Evolutionary conservation across 768 basidiomycete species (phyloP).

Genomic region (Punctularia strigosozonata): DNA sequence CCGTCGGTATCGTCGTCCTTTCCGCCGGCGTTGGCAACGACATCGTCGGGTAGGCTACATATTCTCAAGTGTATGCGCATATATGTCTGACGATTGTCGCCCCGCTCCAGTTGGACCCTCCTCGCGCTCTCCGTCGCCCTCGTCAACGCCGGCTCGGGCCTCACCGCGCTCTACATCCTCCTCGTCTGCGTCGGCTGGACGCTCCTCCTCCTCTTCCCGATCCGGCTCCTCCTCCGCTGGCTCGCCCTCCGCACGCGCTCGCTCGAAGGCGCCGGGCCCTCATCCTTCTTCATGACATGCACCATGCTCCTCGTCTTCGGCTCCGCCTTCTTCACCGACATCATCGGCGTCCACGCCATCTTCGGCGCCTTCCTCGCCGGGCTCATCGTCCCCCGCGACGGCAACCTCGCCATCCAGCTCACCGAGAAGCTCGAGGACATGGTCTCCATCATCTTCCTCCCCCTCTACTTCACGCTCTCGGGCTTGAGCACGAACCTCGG

Average conservation of each 20-base stretch:
- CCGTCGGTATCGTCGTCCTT: slow-evolving; percentile 86
- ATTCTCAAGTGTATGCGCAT: slow-evolving; percentile 10
- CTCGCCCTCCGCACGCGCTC: slow-evolving; percentile 72
- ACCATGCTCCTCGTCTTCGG: slow-evolving; percentile 74
- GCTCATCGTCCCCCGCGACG: slow-evolving; percentile 76
- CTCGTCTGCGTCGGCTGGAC: slow-evolving; percentile 74
- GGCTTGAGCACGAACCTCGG: slow-evolving; percentile 86
- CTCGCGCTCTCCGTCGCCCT: slow-evolving; percentile 87
- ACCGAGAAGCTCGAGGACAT: slow-evolving; percentile 97
- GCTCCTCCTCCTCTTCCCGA: slow-evolving; percentile 60
- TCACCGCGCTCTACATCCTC: slow-evolving; percentile 79
- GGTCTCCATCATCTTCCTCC: slow-evolving; percentile 82
- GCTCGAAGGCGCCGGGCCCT: slow-evolving; percentile 70
- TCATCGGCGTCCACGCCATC: slow-evolving; percentile 86
- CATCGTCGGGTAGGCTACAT: slow-evolving; percentile 42
- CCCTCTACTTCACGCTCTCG: slow-evolving; percentile 90
- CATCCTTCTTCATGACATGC: slow-evolving; percentile 81
- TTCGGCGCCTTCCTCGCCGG: slow-evolving; percentile 83
- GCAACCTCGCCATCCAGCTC: slow-evolving; percentile 75
- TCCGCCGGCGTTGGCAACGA: slow-evolving; percentile 89
- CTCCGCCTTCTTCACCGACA: slow-evolving; percentile 86
- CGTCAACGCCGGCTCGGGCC: slow-evolving; percentile 76
- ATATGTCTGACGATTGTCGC: slow-evolving; percentile 28
- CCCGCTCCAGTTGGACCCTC: slow-evolving; percentile 80
- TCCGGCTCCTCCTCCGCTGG: slow-evolving; percentile 52